A percentile compares a stretch with the other conserved stretches of the same genome.
phyloP scores from a whole-genome alignment of 2,329 filamentous ascomycete species.

The Colletotrichum chlorophyti region DNA sequence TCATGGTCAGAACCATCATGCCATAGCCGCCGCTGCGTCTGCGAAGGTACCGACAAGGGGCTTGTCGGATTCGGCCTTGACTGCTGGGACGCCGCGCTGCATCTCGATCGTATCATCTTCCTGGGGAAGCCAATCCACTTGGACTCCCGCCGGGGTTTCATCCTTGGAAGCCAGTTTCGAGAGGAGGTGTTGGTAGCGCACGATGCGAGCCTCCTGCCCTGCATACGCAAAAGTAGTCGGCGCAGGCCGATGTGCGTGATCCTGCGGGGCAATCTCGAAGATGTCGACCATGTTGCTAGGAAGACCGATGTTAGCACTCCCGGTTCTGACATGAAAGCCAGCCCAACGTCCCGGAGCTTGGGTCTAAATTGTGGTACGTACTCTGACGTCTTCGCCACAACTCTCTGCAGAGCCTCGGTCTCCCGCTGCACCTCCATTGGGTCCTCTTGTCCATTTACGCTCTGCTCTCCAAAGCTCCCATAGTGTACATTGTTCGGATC shows the following conservation, averaged over 20 bases:
- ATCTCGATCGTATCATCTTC: constrained; percentile 58
- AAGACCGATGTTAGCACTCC: constrained; percentile 27
- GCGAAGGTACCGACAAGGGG: constrained; percentile 67
- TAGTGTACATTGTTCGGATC: constrained; percentile 66
- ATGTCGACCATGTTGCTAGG: constrained; percentile 71
- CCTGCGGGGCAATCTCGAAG: constrained; percentile 67
- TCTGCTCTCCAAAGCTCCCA: constrained; percentile 67
- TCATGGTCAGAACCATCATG: constrained; percentile 34
- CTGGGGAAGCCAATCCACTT: constrained; percentile 61
- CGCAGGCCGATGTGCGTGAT: constrained; percentile 43
- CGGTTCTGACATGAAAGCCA: constrained; percentile 14
- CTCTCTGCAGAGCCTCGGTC: constrained; percentile 68
- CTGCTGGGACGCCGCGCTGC: constrained; percentile 45
- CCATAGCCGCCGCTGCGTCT: constrained; percentile 62
- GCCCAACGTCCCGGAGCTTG: constrained; percentile 20
- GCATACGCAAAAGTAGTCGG: constrained; percentile 54
- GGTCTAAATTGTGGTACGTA: constrained; percentile 41
- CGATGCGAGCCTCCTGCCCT: constrained; percentile 61
- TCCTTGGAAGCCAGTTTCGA: constrained; percentile 62
- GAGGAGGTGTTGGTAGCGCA: constrained; percentile 67
- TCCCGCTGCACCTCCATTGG: constrained; percentile 69
- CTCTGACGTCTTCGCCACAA: constrained; percentile 71
- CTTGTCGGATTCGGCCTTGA: constrained; percentile 47
- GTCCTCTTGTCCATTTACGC: constrained; percentile 61
- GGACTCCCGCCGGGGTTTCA: constrained; percentile 48